phyloP scores from a whole-genome alignment of 2,329 filamentous ascomycete genomes.

The Arthrobotrys sinensis region DNA sequence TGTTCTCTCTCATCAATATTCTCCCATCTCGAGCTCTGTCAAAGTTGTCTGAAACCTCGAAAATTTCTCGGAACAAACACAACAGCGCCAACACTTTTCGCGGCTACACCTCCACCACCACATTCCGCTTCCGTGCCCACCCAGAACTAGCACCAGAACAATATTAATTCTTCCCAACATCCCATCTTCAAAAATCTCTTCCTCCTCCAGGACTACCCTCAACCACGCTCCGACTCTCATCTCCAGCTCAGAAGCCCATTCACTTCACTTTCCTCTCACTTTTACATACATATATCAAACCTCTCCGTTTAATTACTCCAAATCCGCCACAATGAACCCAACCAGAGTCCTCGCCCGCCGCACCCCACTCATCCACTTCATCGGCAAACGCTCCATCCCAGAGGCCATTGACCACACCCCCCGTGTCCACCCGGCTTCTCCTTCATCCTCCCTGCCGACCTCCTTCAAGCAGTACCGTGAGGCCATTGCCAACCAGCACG shows the following conservation, averaged over 20 bases:
- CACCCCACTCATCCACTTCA: constrained; percentile 75
- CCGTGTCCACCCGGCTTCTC: constrained; percentile 80
- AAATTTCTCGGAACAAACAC: constrained; percentile 59
- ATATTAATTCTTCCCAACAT: constrained; percentile 14
- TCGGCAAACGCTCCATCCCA: constrained; percentile 76
- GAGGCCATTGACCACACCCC: constrained; percentile 81
- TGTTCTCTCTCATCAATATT: neutral
- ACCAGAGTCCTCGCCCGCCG: constrained; percentile 75
- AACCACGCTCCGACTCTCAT: neutral
- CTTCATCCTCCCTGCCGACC: constrained; percentile 76
- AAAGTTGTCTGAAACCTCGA: constrained; percentile 28
- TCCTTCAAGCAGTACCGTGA: constrained; percentile 84
- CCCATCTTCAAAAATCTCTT: neutral
- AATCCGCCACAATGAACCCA: constrained; percentile 71
- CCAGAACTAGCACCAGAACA: neutral
- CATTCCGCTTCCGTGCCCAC: constrained; percentile 17
- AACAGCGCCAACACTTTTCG: constrained; percentile 27
- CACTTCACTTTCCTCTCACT: neutral
- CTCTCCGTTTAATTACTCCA: neutral
- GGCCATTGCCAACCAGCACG: constrained; percentile 80
- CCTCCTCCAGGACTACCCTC: neutral
- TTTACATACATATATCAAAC: neutral
- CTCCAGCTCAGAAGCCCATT: neutral
- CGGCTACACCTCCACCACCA: constrained; percentile 11
- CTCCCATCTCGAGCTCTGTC: neutral